Conservation (phyloP, 2,329 filamentous ascomycete genomes). For the Claviceps cyperi region DNA sequence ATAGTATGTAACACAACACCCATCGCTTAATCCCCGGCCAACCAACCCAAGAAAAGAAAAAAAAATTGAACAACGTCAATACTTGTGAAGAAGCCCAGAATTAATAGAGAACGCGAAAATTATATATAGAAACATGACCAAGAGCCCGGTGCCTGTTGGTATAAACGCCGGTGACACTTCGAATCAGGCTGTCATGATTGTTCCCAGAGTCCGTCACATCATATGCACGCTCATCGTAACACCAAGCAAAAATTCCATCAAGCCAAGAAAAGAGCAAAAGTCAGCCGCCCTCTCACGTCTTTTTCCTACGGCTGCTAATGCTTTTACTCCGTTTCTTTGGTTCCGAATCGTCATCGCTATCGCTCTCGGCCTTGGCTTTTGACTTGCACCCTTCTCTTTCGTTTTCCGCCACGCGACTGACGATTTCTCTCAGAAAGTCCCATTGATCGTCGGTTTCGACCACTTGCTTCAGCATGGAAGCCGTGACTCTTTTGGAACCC, state of each 20-base stretch:
- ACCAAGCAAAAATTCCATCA: not conserved
- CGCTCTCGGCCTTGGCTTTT: conserved; percentile 35
- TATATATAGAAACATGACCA: not conserved
- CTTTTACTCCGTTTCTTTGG: conserved; percentile 32
- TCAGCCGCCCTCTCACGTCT: conserved; percentile 9
- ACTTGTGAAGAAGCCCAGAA: not conserved
- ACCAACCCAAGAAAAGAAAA: no score
- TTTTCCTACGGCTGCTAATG: conserved; percentile 35
- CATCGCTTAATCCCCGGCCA: no score
- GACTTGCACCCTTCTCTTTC: conserved; percentile 32
- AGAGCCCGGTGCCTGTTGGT: conserved; percentile 11
- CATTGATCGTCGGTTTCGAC: conserved; percentile 81
- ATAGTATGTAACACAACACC: no score
- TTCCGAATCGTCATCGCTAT: conserved; percentile 36
- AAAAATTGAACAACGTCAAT: no score
- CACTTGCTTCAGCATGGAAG: conserved; percentile 81
- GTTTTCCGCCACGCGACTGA: conserved; percentile 56
- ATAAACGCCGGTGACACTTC: conserved; percentile 11
- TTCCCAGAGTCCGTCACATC: not conserved
- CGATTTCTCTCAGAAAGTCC: conserved; percentile 86
- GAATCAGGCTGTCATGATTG: not conserved
- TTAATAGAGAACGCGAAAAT: not conserved
- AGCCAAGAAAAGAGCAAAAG: not conserved
- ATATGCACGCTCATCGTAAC: not conserved
- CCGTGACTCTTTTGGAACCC: conserved; percentile 78